Evolutionary conservation across 139 green algal genomes (phyloP), one percentile per base, ranked within the genome.

Genomic region (Chloropicon primus): DNA sequence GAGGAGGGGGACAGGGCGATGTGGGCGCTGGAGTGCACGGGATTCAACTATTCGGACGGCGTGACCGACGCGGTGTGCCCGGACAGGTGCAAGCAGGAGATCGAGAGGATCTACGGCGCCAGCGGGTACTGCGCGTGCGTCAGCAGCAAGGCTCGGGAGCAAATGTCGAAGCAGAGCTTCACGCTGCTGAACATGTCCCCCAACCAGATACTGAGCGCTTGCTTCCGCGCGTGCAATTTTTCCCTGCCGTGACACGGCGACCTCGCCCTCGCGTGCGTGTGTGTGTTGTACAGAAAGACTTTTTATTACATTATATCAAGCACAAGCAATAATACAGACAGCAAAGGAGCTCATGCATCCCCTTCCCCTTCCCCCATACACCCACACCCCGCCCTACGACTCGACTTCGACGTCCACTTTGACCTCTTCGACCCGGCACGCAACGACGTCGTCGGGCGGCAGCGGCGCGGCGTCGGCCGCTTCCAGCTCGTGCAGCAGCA

Each of bases 401-500:
- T n/a, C n/a, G n/a, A n/a, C n/a, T n/a, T n/a, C n/a, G n/a, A n/a
- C n/a, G n/a, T n/a, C n/a, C n/a, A n/a, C n/a, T n/a, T n/a, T n/a
- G n/a, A n/a, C n/a, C n/a, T n/a, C n/a, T n/a, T n/a, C n/a, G n/a
- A n/a, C n/a, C n/a, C n/a, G n/a, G n/a, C n/a, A n/a, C n/a, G n/a
- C n/a, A n/a, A n/a, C n/a, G n/a, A n/a, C n/a, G n/a, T n/a, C n/a
- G n/a, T n/a, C n/a, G n/a, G n/a, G n/a, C n/a, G n/a, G n/a, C n/a
- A n/a, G n/a, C n/a, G n/a, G n/a, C n/a, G n/a, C n/a, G n/a, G n/a
- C n/a, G n/a, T n/a, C n/a, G n/a, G n/a, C 41, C 41, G 5, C 41
- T 17, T 62, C 41, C 41, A 62, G 41, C 41, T 62, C 41, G 41
- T 62, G 41, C 73, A 76, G 27, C 24, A 76, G 73, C 73, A 54